phyloP scores from a whole-genome alignment of 495 filamentous ascomycete genomes.

The Mycothermus thermophilus region DNA sequence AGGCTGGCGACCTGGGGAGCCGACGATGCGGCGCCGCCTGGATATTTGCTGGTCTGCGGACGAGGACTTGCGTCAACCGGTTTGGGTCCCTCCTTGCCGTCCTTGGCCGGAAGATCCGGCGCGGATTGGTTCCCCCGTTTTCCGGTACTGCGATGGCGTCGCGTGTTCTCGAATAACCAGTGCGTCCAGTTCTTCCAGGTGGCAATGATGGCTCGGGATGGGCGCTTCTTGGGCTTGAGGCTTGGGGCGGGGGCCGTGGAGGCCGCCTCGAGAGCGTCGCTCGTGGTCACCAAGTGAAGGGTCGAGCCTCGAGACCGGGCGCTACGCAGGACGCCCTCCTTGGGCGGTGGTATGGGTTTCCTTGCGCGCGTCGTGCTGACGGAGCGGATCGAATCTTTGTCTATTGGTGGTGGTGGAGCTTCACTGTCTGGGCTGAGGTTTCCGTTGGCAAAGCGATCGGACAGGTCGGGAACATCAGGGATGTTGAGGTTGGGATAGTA shows the following conservation, averaged over 20 bases:
- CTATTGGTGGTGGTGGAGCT: constrained; percentile 51
- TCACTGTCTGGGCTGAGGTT: constrained; percentile 27
- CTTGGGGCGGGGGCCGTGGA: too few relatives aligned
- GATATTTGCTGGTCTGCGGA: constrained; percentile 41
- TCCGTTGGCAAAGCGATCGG: constrained; percentile 12
- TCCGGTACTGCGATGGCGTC: constrained; percentile 24
- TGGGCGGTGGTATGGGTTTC: constrained; percentile 71
- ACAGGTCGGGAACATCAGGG: constrained; percentile 55
- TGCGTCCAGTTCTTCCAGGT: constrained; percentile 60
- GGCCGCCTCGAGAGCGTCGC: constrained; percentile 25
- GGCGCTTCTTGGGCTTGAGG: constrained; percentile 34
- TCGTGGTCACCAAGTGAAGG: constrained; percentile 62
- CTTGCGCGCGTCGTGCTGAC: constrained; percentile 51
- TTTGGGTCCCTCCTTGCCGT: constrained; percentile 29
- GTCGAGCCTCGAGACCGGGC: constrained; percentile 61
- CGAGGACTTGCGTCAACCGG: constrained; percentile 35
- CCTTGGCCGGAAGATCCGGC: constrained; percentile 34
- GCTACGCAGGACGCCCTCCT: constrained; percentile 50
- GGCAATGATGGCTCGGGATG: constrained; percentile 41
- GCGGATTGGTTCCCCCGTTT: constrained; percentile 41
- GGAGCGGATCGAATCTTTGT: constrained; percentile 64
- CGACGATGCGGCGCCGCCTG: constrained; percentile 13
- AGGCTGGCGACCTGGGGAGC: constrained; percentile 16
- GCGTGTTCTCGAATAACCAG: constrained; percentile 37
- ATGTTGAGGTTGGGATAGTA: constrained; percentile 34